Percentiles rank a stretch among this genome's conserved stretches.
Conservation (phyloP, 1,139 yeast species). For the Zygosaccharomyces sapae region DNA sequence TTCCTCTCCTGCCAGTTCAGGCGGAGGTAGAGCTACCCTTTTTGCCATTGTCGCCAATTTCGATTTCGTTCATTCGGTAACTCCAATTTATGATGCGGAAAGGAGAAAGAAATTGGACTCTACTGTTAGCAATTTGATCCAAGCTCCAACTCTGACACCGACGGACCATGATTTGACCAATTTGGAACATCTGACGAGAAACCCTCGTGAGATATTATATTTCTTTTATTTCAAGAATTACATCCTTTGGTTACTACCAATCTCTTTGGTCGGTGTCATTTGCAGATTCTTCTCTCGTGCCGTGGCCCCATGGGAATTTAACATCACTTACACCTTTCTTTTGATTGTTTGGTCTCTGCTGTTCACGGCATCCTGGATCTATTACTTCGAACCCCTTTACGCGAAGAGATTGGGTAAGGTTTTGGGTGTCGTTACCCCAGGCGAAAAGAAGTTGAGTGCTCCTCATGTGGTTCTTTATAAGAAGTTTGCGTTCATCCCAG, state of each 20-base stretch:
- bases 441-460: conserved; percentile 11
- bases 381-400: conserved; percentile 42
- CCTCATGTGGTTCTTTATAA: conserved; percentile 36
- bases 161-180: conserved; percentile 23
- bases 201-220: conserved; percentile 63
- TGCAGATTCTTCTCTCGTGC: conserved; percentile 39
- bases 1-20: not conserved
- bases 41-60: conserved; percentile 36
- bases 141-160: conserved; percentile 17
- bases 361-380: conserved; percentile 60
- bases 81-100: conserved; percentile 53
- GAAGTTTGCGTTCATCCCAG: conserved; percentile 63
- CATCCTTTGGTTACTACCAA: conserved; percentile 52
- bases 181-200: conserved; percentile 44
- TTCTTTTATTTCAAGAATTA: conserved; percentile 69
- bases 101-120: conserved; percentile 32
- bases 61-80: conserved; percentile 51
- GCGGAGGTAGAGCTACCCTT: conserved; percentile 1
- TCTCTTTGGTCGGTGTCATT: conserved; percentile 57
- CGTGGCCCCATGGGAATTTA: conserved; percentile 45
- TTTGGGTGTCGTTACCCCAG: conserved; percentile 6
- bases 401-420: conserved; percentile 30
- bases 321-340: conserved; percentile 51
- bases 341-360: conserved; percentile 55
- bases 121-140: conserved; percentile 14